Percentiles rank a stretch among this genome's conserved stretches.
Conservation (phyloP, 306 rosid genomes). For the Cicer yamashitae region DNA sequence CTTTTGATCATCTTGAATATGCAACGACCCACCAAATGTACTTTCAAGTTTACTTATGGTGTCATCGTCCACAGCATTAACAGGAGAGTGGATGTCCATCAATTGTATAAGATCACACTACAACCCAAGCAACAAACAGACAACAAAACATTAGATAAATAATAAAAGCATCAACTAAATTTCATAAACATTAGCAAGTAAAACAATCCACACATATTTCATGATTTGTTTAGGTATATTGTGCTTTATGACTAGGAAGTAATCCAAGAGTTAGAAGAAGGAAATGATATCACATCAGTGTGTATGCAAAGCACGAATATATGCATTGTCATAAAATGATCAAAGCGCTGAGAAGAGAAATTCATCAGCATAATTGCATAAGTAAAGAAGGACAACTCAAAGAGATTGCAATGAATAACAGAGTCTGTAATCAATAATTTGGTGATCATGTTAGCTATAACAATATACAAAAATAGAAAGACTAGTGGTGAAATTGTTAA, state of each 20-base stretch:
- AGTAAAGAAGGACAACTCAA: background rate
- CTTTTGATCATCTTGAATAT: slow-evolving; percentile 48
- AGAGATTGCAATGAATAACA: background rate
- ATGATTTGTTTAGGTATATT: background rate
- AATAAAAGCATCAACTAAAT: background rate
- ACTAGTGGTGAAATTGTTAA: background rate
- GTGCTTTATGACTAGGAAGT: background rate
- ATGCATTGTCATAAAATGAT: slow-evolving; percentile 1
- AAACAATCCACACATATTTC: slow-evolving; percentile 8
- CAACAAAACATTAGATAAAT: slow-evolving; percentile 15
- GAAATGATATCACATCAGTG: background rate
- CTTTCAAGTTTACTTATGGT: slow-evolving; percentile 54
- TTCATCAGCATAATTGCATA: background rate
- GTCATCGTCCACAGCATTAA: slow-evolving; percentile 24
- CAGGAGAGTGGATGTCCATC: slow-evolving; percentile 62
- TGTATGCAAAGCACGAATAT: background rate
- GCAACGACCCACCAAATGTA: slow-evolving; percentile 52
- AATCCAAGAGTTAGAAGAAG: background rate
- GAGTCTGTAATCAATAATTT: background rate
- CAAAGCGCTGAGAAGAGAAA: slow-evolving; percentile 2
- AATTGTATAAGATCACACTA: slow-evolving; percentile 39
- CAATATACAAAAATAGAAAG: background rate
- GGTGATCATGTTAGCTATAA: background rate
- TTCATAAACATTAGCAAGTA: background rate
- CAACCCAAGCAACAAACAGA: slow-evolving; percentile 45